These are phyloP conservation scores for Amesomyces nigricolor DNA, from an alignment of 2,329 filamentous ascomycete genomes.

Conservation along the genomic window DNA sequence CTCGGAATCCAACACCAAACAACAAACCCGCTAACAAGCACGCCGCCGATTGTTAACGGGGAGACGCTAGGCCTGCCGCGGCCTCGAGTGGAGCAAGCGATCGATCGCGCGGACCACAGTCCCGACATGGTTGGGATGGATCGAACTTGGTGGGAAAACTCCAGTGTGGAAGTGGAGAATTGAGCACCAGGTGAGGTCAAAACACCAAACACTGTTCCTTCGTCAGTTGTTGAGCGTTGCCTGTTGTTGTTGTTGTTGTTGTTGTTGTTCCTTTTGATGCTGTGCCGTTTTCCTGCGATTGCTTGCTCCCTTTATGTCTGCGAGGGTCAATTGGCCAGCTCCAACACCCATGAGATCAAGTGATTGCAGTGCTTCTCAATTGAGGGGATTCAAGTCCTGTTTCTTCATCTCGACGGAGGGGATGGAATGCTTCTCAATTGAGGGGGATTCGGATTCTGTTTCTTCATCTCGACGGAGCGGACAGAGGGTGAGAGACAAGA, in stretches of 20 bases:
- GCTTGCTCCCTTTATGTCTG: neutral
- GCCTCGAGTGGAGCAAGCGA: constrained; percentile 11
- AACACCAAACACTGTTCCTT: neutral
- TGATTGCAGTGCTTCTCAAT: neutral
- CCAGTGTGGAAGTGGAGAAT: constrained; percentile 10
- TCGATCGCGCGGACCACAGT: constrained; percentile 2
- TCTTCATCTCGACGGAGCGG: neutral
- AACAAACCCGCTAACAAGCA: neutral
- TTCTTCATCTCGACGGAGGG: neutral
- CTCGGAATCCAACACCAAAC: constrained; percentile 6
- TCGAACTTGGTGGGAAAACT: neutral
- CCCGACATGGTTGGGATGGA: neutral
- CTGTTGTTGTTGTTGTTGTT: too few species aligned
- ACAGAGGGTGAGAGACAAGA: constrained; percentile 6
- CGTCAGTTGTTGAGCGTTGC: neutral
- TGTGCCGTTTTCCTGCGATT: neutral
- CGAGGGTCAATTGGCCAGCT: neutral
- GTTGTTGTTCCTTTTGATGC: neutral
- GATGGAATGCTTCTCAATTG: neutral
- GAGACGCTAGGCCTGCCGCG: constrained; percentile 6
- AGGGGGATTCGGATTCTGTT: neutral
- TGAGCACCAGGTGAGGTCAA: neutral
- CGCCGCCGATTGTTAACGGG: constrained; percentile 9
- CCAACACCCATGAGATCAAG: neutral
- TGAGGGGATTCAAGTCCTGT: neutral